These are phyloP conservation scores for Oryza punctata DNA, from an alignment of 176 grass and related monocot species.

Conservation along the genomic window DNA sequence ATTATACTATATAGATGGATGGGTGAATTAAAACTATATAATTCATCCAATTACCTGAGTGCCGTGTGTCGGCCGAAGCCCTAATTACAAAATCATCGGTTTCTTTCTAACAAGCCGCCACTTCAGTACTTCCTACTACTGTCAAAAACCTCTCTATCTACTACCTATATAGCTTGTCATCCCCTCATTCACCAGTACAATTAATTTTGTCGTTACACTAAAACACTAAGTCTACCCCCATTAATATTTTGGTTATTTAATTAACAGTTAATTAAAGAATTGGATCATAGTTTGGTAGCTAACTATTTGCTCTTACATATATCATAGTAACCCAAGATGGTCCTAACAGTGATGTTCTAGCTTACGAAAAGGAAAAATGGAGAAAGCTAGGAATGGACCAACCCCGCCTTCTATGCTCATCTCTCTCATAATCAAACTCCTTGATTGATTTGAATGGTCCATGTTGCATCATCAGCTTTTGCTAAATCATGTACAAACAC, in stretches of 20 bases:
- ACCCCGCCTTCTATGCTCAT: neutral
- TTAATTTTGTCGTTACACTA: neutral
- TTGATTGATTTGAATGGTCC: neutral
- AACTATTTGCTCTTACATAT: neutral
- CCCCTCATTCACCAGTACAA: neutral
- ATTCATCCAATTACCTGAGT: neutral
- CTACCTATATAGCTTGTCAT: neutral
- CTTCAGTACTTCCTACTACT: neutral
- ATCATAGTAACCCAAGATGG: neutral
- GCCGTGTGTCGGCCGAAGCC: neutral
- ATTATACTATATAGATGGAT: too few species aligned
- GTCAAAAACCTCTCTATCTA: neutral
- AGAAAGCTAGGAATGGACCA: neutral
- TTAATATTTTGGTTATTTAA: neutral
- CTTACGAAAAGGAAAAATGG: neutral
- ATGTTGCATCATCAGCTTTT: neutral
- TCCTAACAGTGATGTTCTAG: neutral
- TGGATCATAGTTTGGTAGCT: neutral
- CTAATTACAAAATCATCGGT: neutral
- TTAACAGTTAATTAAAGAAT: neutral
- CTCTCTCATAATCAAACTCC: neutral
- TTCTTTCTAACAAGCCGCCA: neutral
- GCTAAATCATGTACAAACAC: neutral
- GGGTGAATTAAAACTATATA: too few species aligned
- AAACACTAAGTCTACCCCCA: neutral